Evolutionary conservation across 768 basidiomycete genomes (phyloP).

Genomic region (Mycena capillaripes): DNA sequence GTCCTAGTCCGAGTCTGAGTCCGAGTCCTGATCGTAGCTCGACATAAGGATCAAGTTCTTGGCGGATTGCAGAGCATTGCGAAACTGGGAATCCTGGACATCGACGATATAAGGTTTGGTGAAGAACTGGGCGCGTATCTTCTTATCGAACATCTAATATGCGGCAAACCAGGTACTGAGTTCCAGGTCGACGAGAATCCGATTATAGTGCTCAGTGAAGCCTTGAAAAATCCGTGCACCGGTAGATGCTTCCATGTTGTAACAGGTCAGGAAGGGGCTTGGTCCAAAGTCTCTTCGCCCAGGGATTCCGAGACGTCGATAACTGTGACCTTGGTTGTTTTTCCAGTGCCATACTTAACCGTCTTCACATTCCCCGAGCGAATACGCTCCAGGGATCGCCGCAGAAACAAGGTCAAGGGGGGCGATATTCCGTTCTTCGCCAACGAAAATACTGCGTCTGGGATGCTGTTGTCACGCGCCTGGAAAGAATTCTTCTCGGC

Average conservation of each 20-base stretch:
- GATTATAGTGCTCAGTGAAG: conserved; percentile 9
- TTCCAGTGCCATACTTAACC: conserved; percentile 14
- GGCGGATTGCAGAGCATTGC: too few species aligned
- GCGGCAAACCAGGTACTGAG: conserved; percentile 4
- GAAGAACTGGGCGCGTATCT: too few species aligned
- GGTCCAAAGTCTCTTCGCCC: neutral
- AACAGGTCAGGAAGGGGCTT: conserved; percentile 1
- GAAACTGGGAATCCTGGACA: too few species aligned
- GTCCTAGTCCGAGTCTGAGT: conserved; percentile 6
- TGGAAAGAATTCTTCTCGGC: too few species aligned
- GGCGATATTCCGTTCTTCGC: conserved; percentile 23
- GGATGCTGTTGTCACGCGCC: conserved; percentile 17
- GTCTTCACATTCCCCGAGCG: conserved; percentile 21
- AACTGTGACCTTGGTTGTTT: conserved; percentile 11
- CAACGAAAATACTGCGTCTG: conserved; percentile 1
- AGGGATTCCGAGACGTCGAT: conserved; percentile 14
- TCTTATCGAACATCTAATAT: conserved; percentile 3
- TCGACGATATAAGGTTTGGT: too few species aligned
- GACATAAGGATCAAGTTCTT: too few species aligned
- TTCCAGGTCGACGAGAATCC: neutral
- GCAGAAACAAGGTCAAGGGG: conserved; percentile 6
- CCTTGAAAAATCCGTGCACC: neutral
- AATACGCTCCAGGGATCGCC: conserved; percentile 3
- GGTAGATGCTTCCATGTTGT: conserved; percentile 3
- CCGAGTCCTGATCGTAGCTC: neutral